A percentile compares a stretch with the other conserved stretches of the same genome.
Evolutionary conservation across 2,329 filamentous ascomycete species (phyloP).

Genomic region (Ophiostoma sp.): DNA sequence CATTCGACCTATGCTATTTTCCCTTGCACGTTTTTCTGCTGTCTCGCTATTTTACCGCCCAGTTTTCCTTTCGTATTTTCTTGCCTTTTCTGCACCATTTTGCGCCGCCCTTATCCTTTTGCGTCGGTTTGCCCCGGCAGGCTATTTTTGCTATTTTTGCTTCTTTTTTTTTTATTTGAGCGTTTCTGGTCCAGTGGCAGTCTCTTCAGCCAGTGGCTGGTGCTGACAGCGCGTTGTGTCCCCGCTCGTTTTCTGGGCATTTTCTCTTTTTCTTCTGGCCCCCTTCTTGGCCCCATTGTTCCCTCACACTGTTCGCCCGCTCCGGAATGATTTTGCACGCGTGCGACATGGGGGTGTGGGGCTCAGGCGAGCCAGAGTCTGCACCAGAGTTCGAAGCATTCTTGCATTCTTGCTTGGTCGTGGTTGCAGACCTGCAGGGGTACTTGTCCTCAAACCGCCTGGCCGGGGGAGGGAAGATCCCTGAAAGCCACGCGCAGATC

Average conservation of each 20-base stretch:
- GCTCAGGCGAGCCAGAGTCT: neutral
- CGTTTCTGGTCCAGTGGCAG: neutral
- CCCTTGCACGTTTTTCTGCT: neutral
- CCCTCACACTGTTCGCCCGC: conserved; percentile 22
- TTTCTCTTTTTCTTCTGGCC: neutral
- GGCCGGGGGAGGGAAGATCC: conserved; percentile 37
- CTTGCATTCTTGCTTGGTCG: neutral
- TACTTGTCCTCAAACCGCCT: conserved; percentile 35
- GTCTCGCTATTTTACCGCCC: neutral
- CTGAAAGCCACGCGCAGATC: conserved; percentile 45
- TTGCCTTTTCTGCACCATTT: conserved; percentile 13
- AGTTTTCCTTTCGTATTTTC: neutral
- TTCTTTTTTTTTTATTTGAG: neutral
- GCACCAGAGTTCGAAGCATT: conserved; percentile 19
- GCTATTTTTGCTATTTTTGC: neutral
- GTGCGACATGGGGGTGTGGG: conserved; percentile 23
- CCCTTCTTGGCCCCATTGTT: neutral
- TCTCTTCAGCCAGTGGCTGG: conserved; percentile 18
- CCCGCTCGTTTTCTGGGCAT: neutral
- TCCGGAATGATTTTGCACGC: conserved; percentile 22
- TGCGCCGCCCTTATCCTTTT: neutral
- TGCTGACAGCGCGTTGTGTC: neutral
- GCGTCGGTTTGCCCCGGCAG: neutral
- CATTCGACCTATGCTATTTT: neutral
- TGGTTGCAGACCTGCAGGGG: conserved; percentile 33